Evolutionary conservation across 345 rosid genomes (phyloP), one percentile per base, ranked within the genome.

Genomic region (Melastoma malabathricum): DNA sequence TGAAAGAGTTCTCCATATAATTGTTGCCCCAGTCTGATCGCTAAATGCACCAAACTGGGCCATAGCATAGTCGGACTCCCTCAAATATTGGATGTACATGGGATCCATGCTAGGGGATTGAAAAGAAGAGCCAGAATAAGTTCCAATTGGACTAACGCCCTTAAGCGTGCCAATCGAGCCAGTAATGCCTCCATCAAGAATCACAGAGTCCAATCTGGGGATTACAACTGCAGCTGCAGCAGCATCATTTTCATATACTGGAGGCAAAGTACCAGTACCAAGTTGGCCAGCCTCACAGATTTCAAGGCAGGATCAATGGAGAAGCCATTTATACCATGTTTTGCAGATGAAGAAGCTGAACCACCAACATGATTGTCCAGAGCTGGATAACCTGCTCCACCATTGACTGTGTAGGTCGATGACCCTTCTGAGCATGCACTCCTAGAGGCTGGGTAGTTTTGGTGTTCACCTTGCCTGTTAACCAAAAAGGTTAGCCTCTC

Each of bases 181-280:
- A 25, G 79, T 51, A 31, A 71, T 57, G 48, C 80, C 80, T 56
- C 86, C 83, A 6, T 79, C 88, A 47, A 81, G 68, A 43, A 74
- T 51, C 65, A 93, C 71, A 0, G 84, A 68, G 54, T 88, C 92
- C 68, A 80, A 50, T 64, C 86, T 86, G 47, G 81, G 68, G 19
- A 56, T 63, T 18, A 65, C 84, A 69, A 75, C 44, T 53, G 82
- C 72, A 6, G 82, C 68, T 19, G 81, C 79, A 2, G 82, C 78
- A 20, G 89, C 73, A 65, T 67, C 77, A 79, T 86, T 82, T 41
- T 83, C 94, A 75, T 66, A 86, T 48, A 72, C 60, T 23, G 82
- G 82, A 13, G 94, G 80, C 27, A 67, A 62, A 69, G 61, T 83
- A 56, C 73, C 73, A 23, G 57, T 57, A 38, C 84, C 86, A 48